Base-by-base conservation (phyloP, 768 basidiomycete genomes). In the Mycena chlorophos region DNA sequence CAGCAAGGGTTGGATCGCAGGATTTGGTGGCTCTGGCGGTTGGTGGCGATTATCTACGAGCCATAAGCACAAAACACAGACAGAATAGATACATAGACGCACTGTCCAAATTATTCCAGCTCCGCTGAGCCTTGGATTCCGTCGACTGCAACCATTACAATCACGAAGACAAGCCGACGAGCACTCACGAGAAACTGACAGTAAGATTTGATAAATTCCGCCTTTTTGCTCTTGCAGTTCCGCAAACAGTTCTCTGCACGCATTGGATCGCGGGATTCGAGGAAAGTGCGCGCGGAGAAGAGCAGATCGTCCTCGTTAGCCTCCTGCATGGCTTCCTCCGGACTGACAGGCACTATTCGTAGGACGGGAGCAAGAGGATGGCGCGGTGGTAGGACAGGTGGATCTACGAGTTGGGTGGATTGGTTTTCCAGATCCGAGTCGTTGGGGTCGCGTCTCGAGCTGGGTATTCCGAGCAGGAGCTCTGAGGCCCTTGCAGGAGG, bases 51-150 rank as follows among this genome's bases (percentile, higher is more conserved):
- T 85, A 65, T 81, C 90, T 91, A 51, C 31, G 59, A 6, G 25
- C 13, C 26, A 34, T 19, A 59, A 29, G 37, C 46, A 57, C 14
- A 42, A 10, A 34, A 13, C 30, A 51, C 29, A 29, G 17, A 5
- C 4, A 26, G 19, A n/a, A n/a, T n/a, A 22, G 37, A 17, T 30
- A n/a, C 46, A 31, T 27, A 23, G 29, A 76, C 85, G 59, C 59
- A 88, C 91, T 84, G 65, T 89, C 82, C 62, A 87, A 76, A 72
- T 86, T 86, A 73, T 93, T 90, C 91, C 91, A 94, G 55, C 89
- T 86, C 63, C 89, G 80, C 63, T 89, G 80, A 1, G 91, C 85
- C 61, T 83, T 84, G 66, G 88, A 88, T 74, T 98, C 95, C 54
- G 85, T 84, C 13, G 87, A 86, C 94, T 96, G 64, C 46, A 57